These are phyloP conservation scores for Cordyceps militaris DNA, from an alignment of 2,329 filamentous ascomycete genomes.

Conservation along the genomic window DNA sequence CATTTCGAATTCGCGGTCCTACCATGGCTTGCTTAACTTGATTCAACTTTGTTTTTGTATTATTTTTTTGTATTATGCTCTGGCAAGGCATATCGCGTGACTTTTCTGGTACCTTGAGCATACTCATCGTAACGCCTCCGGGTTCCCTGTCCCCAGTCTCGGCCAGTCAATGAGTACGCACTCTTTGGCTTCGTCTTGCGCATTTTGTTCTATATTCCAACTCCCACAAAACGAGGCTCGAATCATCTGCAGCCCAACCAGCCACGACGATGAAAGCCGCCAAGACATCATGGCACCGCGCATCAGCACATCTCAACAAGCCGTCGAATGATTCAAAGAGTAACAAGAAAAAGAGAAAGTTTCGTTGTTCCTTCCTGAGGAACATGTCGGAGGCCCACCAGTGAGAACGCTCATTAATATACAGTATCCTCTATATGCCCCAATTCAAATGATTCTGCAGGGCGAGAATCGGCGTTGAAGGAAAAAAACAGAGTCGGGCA, in stretches of 20 bases:
- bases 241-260: background rate
- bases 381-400: slow-evolving; percentile 6
- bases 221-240: background rate
- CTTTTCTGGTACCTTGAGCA: background rate
- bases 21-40: background rate
- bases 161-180: background rate
- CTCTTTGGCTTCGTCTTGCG: background rate
- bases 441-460: background rate
- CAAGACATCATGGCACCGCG: background rate
- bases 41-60: background rate
- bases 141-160: background rate
- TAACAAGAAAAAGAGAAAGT: background rate
- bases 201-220: background rate
- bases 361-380: slow-evolving; percentile 4
- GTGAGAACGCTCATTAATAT: slow-evolving; percentile 7
- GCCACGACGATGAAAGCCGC: background rate
- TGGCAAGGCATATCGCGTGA: background rate
- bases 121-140: background rate
- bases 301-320: background rate
- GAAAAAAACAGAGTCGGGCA: background rate
- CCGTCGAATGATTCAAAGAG: background rate
- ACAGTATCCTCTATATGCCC: slow-evolving; percentile 10
- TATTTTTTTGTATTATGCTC: background rate
- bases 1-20: too few species aligned
- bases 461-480: background rate